Evolutionary conservation across 2,329 filamentous ascomycete species (phyloP), one percentile per base, ranked within the genome.

Genomic region (Paecilomyces variotii): DNA sequence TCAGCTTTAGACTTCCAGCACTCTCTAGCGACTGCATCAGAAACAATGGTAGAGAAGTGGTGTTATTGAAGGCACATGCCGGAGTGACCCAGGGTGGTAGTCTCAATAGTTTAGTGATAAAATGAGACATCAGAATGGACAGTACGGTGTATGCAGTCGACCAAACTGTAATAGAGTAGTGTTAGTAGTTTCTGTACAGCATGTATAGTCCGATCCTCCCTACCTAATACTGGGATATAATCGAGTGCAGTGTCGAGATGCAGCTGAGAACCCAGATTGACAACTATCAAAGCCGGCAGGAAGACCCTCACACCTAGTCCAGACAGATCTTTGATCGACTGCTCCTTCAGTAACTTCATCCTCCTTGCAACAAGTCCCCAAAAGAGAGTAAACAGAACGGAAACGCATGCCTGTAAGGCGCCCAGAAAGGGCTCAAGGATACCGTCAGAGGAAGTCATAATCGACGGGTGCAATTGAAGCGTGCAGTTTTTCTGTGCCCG

Each of bases 61-160:
- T 84, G 65, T 84, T 84, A 68, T 84, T 84, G 72, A 84, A 84
- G 45, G 78, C 74, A 39, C 83, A 75, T 0, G 82, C 79, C 2
- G 80, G 80, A 2, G 80, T 79, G 1, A 80, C 77, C 82, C 82
- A 84, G 19, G 72, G 68, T 1, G 81, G 82, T 3, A 83, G 72
- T 25, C 76, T 76, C 61, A 84, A 78, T 14, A 77, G 57, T 26
- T 72, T 73, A 2, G 77, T 79, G 3, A 78, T 67, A 4, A 71
- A 51, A 34, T 73, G 69, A n/a, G 79, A 80, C 3, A 83, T 62
- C 4, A 70, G 65, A 59, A 84, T 76, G 0, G 81, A 83, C 10
- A 77, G 62, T 25, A 79, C 60, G 30, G 79, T 80, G 64, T 82
- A 83, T 19, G 75, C 58, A 14, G 81, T 68, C 2, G 80, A 74